A percentile compares a stretch with the other conserved stretches of the same genome.
Evolutionary conservation across 2,329 filamentous ascomycete genomes (phyloP).

Genomic region (Talaromyces sp.): DNA sequence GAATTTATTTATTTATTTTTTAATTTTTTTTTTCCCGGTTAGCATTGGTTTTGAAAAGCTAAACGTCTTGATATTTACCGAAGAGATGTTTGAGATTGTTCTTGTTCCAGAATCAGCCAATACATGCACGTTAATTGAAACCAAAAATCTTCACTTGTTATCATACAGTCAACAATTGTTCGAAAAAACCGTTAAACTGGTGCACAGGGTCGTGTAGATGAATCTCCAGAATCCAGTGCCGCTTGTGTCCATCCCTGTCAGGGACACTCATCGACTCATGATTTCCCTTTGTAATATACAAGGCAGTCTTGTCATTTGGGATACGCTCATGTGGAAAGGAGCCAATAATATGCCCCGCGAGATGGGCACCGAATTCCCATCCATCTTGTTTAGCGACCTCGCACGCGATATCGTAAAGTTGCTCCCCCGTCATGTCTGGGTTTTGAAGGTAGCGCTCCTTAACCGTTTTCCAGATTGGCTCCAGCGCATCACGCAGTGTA

Average conservation of each 20-base stretch:
- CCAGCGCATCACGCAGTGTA: constrained; percentile 41
- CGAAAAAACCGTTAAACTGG: constrained; percentile 40
- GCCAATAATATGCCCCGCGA: constrained; percentile 48
- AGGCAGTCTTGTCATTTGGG: constrained; percentile 39
- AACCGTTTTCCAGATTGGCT: constrained; percentile 44
- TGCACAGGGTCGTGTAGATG: constrained; percentile 40
- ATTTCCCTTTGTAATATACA: constrained; percentile 45
- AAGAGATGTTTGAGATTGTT: too few relatives aligned
- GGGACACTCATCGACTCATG: constrained; percentile 33
- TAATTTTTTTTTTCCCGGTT: too few relatives aligned
- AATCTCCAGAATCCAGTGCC: constrained; percentile 50
- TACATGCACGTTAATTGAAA: too few relatives aligned
- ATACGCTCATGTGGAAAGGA: constrained; percentile 49
- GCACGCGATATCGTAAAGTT: constrained; percentile 43
- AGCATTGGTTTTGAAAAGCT: too few relatives aligned
- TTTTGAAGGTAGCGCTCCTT: constrained; percentile 35
- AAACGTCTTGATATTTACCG: background rate
- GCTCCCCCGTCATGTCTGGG: constrained; percentile 44
- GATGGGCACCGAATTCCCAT: constrained; percentile 40
- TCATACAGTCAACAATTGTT: constrained; percentile 26
- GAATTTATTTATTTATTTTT: too few relatives aligned
- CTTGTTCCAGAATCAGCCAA: too few relatives aligned
- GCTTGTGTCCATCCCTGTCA: constrained; percentile 37
- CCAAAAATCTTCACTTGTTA: background rate
- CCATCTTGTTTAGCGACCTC: constrained; percentile 34